Conservation (phyloP, 768 basidiomycete genomes). For the Mycena venus region DNA sequence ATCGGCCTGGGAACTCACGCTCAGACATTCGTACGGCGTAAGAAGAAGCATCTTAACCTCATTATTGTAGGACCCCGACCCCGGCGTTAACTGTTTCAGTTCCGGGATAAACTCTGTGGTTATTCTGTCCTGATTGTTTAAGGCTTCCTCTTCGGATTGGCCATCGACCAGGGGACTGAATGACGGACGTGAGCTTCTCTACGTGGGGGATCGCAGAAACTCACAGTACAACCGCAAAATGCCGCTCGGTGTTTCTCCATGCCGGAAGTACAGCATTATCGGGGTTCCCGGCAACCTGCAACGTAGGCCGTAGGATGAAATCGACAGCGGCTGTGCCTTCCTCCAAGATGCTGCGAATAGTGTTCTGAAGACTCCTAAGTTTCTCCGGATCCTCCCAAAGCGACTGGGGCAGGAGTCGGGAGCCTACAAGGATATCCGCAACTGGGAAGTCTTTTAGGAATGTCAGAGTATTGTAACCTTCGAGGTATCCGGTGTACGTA, state of each 20-base stretch:
- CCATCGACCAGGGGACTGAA: constrained; percentile 11
- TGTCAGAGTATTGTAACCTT: neutral
- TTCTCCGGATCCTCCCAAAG: constrained; percentile 14
- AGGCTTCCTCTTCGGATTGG: constrained; percentile 5
- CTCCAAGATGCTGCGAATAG: constrained; percentile 14
- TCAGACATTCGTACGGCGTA: neutral
- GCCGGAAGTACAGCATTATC: too few species aligned
- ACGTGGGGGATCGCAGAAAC: neutral
- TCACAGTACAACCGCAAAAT: constrained; percentile 1
- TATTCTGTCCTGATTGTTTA: constrained; percentile 12
- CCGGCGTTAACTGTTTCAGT: constrained; percentile 13
- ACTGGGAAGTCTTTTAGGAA: constrained; percentile 8
- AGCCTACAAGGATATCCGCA: neutral
- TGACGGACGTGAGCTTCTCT: neutral
- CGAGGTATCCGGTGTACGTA: constrained; percentile 17
- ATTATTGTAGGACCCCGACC: constrained; percentile 5
- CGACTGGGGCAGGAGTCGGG: constrained; percentile 7
- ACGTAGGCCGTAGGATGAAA: constrained; percentile 5
- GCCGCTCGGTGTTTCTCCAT: constrained; percentile 13
- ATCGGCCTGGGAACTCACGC: constrained; percentile 7
- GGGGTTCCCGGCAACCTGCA: too few species aligned
- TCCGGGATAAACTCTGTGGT: constrained; percentile 13
- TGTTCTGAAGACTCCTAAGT: neutral
- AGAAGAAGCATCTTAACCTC: constrained; percentile 1
- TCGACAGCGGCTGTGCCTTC: constrained; percentile 11